phyloP scores from a whole-genome alignment of 2,329 filamentous ascomycete genomes.

The Fusarium sp. region DNA sequence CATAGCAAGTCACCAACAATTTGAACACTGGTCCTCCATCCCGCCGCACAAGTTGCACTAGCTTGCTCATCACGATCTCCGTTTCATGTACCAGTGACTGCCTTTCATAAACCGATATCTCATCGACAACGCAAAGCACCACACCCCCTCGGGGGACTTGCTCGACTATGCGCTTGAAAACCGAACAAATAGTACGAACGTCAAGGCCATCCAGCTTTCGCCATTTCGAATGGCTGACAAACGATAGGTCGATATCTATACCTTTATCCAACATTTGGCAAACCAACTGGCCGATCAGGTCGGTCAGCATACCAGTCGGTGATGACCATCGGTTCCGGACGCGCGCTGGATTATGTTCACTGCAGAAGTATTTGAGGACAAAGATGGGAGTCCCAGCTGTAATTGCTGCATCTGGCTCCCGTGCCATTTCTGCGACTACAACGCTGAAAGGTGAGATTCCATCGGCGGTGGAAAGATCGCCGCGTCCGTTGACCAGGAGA shows the following conservation, averaged over 20 bases:
- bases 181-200: background rate
- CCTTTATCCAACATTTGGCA: background rate
- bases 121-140: background rate
- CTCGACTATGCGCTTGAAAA: background rate
- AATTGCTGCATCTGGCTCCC: accelerated
- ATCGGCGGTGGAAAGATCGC: background rate
- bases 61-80: background rate
- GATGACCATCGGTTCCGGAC: background rate
- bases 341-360: background rate
- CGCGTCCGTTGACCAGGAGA: background rate
- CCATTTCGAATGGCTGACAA: background rate
- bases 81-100: background rate
- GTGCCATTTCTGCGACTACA: background rate
- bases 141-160: background rate
- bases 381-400: background rate
- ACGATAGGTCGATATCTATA: background rate
- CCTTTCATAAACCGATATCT: background rate
- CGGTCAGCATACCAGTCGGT: background rate
- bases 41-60: background rate
- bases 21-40: background rate
- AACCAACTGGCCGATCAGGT: background rate
- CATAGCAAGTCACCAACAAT: background rate
- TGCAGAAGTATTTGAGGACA: background rate
- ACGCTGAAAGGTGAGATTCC: background rate
- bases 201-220: background rate